Evolutionary conservation across 495 filamentous ascomycete species (phyloP).

Genomic region (Neurospora cerealis): DNA sequence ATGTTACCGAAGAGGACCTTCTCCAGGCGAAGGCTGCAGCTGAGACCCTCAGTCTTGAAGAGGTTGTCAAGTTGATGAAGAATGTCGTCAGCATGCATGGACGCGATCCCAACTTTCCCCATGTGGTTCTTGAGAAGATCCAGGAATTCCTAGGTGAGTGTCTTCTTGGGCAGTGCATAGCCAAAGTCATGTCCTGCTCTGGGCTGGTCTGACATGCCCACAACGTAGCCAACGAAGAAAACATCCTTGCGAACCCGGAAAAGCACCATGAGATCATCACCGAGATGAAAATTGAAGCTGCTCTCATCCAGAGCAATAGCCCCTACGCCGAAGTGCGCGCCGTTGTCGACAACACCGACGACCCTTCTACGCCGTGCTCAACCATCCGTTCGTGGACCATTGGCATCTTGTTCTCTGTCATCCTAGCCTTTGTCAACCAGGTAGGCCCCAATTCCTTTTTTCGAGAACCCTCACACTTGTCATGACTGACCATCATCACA

Average conservation of each 20-base stretch:
- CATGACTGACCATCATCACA: background rate
- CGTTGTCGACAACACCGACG: conserved; percentile 39
- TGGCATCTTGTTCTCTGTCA: conserved; percentile 25
- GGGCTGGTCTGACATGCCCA: background rate
- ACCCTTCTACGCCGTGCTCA: conserved; percentile 24
- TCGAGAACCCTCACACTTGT: background rate
- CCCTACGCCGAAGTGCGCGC: conserved; percentile 42
- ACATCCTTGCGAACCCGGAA: conserved; percentile 25
- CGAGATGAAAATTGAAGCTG: conserved; percentile 35
- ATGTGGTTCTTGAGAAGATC: conserved; percentile 14
- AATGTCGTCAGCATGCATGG: conserved; percentile 20
- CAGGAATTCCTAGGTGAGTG: conserved; percentile 14
- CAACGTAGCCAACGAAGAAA: conserved; percentile 23
- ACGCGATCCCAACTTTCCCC: conserved; percentile 22
- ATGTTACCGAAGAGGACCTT: conserved; percentile 21
- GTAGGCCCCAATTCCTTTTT: background rate
- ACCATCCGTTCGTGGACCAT: conserved; percentile 33
- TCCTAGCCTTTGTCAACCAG: conserved; percentile 32
- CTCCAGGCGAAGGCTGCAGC: conserved; percentile 20
- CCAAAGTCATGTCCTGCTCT: background rate
- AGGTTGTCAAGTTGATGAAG: conserved; percentile 15
- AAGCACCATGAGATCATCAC: conserved; percentile 25
- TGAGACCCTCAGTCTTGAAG: conserved; percentile 16
- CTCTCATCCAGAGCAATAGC: conserved; percentile 32
- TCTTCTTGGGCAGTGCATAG: background rate